Evolutionary conservation across 805 yeast genomes (phyloP), one percentile per base, ranked within the genome.

Genomic region (Wickerhamomyces alni): DNA sequence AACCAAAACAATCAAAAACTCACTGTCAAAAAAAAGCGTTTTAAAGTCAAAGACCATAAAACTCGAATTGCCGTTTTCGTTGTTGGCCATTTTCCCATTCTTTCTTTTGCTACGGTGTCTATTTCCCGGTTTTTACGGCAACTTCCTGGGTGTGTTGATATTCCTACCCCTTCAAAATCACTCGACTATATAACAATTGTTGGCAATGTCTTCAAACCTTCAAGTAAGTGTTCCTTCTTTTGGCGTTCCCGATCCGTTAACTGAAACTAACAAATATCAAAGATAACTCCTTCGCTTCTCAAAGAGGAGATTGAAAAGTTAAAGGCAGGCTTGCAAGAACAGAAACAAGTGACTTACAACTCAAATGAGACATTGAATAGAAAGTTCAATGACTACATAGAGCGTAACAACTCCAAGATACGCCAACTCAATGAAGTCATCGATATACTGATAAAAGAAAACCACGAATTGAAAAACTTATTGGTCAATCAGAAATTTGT

Each of bases 381-480:
- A 38, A 52, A 44, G 30, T 37, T 55, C 16, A 48, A 42, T 17
- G 55, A 52, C 10, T 43, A 40, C 38, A 44, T 52, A 28, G 57
- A 54, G 17, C 43, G 52, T 13, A 46, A 45, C 9, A 51, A 43
- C 35, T 33, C 51, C 17, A 49, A 47, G 38, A 31, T 54, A 17
- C 43, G 39, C n/a, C 52, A 52, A 31, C 26, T 55, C 22, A 45
- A 39, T 32, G 40, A 51, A 6, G 46, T 54, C 12, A 43, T 52
- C 12, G 58, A 55, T 15, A 33, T 43, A 2, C 46, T 55, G 19
- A 44, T 52, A 22, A 54, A 54, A 38, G 59, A 55, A 21, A 55
- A 55, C 39, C 54, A 47, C 37, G 55, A 54, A 25, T 38, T 55
- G 34, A 55, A 52, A 30, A 41, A 40, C 4, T 30, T 47, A 10